Evolutionary conservation across 2,329 filamentous ascomycete species (phyloP).

Genomic region (Pseudogymnoascus sp.): DNA sequence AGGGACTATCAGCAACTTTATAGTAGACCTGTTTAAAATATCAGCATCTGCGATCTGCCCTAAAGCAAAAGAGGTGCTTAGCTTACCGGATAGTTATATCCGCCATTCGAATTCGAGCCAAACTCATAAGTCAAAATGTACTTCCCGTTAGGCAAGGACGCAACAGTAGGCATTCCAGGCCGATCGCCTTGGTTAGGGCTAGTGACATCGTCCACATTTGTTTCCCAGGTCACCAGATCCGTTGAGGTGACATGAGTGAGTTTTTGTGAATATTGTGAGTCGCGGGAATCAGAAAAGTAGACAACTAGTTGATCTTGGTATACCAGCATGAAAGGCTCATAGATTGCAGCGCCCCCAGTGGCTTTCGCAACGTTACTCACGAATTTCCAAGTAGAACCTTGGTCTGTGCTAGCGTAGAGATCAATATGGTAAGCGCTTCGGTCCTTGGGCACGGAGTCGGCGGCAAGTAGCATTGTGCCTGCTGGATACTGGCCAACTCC

Average conservation of each 20-base stretch:
- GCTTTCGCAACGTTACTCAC: slow-evolving; percentile 50
- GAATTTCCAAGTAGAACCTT: slow-evolving; percentile 56
- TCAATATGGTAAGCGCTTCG: slow-evolving; percentile 59
- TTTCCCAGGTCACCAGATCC: slow-evolving; percentile 52
- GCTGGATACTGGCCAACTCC: slow-evolving; percentile 48
- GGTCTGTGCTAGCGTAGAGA: slow-evolving; percentile 56
- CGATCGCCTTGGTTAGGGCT: slow-evolving; percentile 55
- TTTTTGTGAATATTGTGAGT: slow-evolving; percentile 59
- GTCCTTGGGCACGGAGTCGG: slow-evolving; percentile 36
- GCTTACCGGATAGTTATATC: no score
- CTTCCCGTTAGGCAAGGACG: slow-evolving; percentile 43
- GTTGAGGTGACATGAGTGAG: slow-evolving; percentile 50
- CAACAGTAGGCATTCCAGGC: slow-evolving; percentile 60
- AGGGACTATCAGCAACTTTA: no score
- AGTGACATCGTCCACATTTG: slow-evolving; percentile 52
- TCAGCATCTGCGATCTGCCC: no score
- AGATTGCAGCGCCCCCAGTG: slow-evolving; percentile 52
- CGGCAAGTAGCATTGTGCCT: slow-evolving; percentile 54
- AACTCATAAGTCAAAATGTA: slow-evolving; percentile 61
- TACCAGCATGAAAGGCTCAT: slow-evolving; percentile 61
- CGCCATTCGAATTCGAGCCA: not conserved
- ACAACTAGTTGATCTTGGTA: slow-evolving; percentile 53
- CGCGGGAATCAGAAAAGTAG: slow-evolving; percentile 66
- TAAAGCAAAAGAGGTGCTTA: no score
- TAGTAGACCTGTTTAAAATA: no score